Base-by-base conservation (phyloP, 441 rosid genomes). In the Erodium texanum region DNA sequence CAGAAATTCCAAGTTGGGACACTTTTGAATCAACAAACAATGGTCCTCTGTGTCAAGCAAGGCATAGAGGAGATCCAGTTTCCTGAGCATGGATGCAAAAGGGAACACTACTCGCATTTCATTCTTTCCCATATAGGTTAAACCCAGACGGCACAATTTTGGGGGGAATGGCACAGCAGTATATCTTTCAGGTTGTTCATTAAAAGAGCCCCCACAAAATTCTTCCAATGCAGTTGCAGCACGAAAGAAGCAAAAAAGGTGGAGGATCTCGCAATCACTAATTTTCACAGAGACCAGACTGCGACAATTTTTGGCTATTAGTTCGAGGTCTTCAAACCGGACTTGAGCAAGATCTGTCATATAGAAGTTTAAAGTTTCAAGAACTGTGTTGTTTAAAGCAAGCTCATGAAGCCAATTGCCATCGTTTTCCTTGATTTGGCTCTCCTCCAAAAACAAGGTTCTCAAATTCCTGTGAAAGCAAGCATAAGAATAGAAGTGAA, bases 351-450 rank as follows among this genome's bases (percentile, higher is more conserved):
- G 88, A 56, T 89, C 86, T 0, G 92, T 91, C 93, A 83, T 82
- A 80, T 94, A 91, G 73, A 89, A 91, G 76, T 94, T 94, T 64
- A 94, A 75, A 24, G 82, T 79, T 82, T 94, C 96, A 1, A 94
- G 92, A 71, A 82, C 89, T 0, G 79, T 76, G 79, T 88, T 94
- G 74, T 87, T 78, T 64, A 67, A 0, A 12, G 99, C 97, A 75
- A 91, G 90, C 78, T 87, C 94, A 19, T 88, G 94, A 52, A 94
- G 88, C 99, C 99, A 94, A 0, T 71, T 68, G 52, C 96, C 96
- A 70, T 91, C 97, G 8, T 59, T 86, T 81, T 89, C 94, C 45
- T 0, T 0, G 71, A 89, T 86, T 56, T 77, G 32, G 76, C 93
- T 89, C 79, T 89, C 99, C 74, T 94, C 99, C 86, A 94, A 70